phyloP scores from a whole-genome alignment of 345 rosid genomes.

The Eucalyptus sp. region DNA sequence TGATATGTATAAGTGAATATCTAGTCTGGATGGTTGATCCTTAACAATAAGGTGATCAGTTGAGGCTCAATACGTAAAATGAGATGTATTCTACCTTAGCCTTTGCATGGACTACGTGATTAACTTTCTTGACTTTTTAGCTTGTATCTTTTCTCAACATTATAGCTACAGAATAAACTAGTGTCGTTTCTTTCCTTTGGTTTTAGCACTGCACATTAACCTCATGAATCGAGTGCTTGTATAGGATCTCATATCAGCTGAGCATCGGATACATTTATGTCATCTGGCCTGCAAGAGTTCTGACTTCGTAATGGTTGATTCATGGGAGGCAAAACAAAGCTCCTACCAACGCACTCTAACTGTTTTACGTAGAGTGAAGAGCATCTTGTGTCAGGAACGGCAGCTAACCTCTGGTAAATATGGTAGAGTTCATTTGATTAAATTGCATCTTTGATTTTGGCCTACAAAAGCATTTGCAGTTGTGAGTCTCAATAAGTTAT shows the following conservation, averaged over 20 bases:
- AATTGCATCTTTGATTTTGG: not conserved
- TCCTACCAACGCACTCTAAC: conserved; percentile 52
- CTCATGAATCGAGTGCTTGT: not conserved
- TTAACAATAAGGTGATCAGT: not conserved
- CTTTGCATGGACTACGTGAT: not conserved
- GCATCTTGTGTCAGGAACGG: conserved; percentile 12
- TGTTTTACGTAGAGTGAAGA: conserved; percentile 54
- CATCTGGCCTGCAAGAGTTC: conserved; percentile 66
- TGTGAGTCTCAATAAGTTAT: not conserved
- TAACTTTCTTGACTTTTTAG: not conserved
- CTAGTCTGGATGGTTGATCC: not conserved
- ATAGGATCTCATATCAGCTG: conserved; percentile 71
- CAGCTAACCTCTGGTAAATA: conserved; percentile 30
- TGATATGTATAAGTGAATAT: not conserved
- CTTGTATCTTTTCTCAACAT: not conserved
- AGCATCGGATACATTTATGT: conserved; percentile 64
- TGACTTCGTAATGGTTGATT: conserved; percentile 82
- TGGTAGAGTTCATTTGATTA: not conserved
- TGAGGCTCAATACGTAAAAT: not conserved
- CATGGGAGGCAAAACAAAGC: conserved; percentile 89
- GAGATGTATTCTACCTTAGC: not conserved
- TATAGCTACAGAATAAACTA: not conserved
- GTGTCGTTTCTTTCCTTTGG: not conserved
- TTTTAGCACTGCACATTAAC: not conserved
- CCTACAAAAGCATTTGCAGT: not conserved